Base-by-base conservation (phyloP, 1,284 basidiomycete species). In the Peniophora sp. region DNA sequence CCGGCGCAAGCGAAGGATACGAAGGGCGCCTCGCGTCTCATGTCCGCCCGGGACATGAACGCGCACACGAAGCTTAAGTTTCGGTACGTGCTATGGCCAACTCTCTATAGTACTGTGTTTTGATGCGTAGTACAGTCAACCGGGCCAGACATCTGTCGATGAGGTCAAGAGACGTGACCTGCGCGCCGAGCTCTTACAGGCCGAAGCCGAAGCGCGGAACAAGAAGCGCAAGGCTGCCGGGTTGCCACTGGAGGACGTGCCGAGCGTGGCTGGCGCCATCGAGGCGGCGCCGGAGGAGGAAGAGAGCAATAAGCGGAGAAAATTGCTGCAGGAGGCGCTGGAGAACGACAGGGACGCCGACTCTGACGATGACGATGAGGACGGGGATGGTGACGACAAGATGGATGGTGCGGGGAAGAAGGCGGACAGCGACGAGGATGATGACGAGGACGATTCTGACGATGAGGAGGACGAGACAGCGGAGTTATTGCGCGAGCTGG, bases 51-150 rank as follows among this genome's bases (percentile, higher is more conserved):
- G 52, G 91, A 95, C 64, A 88, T 96, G 76, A 90, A 94, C 3
- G 77, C 90, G 3, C 90, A 97, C 66, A 97, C 93, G 1, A 95
- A 95, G 69, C 85, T 97, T 56, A 97, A 97, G 74, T 97, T 97
- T 70, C 83, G 94, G 82, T 89, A 56, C 48, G 57, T 55, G 34
- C 20, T 27, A 12, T 32, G 5, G 6, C 32, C 32, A 36, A 11
- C 57, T 20, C 44, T 39, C 50, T 35, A 39, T 47, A 12, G 10
- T 24, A 22, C 12, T 37, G 39, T 47, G 37, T 51, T 20, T 27
- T n/a, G 51, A 43, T 37, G 51, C 11, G 45, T 6, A 6, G 12
- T 32, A 32, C 55, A 88, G 88, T 35, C 90, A 94, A 73, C 79
- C 85, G 2, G 92, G 92, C 3, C 92, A 95, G 67, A 92, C 88